Conservation (phyloP, 2,329 filamentous ascomycete genomes). For the Akanthomyces muscarius region DNA sequence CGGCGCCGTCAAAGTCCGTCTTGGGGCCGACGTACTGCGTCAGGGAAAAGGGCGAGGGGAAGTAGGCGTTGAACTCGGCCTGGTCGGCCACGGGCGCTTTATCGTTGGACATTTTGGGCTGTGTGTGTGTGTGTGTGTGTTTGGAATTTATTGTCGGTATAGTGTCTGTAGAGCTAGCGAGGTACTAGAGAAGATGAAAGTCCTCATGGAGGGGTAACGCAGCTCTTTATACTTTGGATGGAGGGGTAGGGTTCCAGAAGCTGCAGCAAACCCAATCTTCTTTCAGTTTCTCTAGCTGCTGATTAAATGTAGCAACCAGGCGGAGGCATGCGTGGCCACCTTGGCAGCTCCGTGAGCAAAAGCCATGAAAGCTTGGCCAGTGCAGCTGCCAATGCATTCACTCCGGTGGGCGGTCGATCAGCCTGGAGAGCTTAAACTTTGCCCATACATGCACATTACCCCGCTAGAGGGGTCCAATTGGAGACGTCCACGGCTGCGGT, state of each 20-base stretch:
- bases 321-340: neutral
- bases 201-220: neutral
- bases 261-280: neutral
- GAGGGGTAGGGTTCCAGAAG: neutral
- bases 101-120: slow-evolving; percentile 12
- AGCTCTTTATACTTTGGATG: neutral
- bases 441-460: neutral
- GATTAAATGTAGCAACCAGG: neutral
- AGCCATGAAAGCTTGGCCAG: neutral
- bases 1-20: slow-evolving; percentile 22
- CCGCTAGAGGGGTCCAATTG: neutral
- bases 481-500: neutral
- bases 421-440: neutral
- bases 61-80: slow-evolving; percentile 24
- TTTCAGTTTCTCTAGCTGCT: neutral
- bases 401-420: neutral
- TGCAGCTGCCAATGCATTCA: neutral
- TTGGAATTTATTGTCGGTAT: neutral
- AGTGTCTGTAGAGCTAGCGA: neutral
- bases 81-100: slow-evolving; percentile 20
- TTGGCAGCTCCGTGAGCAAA: neutral
- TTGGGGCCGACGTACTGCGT: slow-evolving; percentile 21
- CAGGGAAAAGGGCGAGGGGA: slow-evolving; percentile 23
- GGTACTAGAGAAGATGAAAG: no score
- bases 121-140: neutral